Percentiles rank a stretch among this genome's conserved stretches.
These are phyloP conservation scores for Curvularia sp. DNA, from an alignment of 2,329 filamentous ascomycete species.

Conservation along the genomic window DNA sequence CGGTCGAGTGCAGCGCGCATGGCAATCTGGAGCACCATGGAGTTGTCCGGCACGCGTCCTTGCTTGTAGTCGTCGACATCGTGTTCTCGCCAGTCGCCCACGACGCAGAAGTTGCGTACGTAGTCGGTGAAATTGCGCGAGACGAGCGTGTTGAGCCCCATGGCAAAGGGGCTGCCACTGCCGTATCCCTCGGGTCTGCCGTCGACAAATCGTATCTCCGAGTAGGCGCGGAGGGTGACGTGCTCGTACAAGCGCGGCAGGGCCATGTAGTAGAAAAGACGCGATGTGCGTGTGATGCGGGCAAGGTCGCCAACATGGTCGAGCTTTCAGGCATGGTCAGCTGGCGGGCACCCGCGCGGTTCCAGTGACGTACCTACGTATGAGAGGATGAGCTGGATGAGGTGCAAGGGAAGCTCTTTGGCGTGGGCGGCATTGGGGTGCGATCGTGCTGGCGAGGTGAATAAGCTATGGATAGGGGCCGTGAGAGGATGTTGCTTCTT, in stretches of 20 bases:
- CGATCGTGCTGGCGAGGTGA: constrained; percentile 45
- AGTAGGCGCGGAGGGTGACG: constrained; percentile 65
- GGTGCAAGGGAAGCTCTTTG: constrained; percentile 62
- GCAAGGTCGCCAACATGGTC: constrained; percentile 66
- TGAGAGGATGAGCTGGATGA: constrained; percentile 64
- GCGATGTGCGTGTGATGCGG: constrained; percentile 65
- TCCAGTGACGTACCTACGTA: constrained; percentile 53
- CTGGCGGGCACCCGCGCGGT: background rate
- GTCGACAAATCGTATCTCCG: constrained; percentile 64
- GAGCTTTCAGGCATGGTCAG: constrained; percentile 55
- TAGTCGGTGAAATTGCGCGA: constrained; percentile 62
- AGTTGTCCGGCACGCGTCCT: constrained; percentile 68
- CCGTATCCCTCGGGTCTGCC: constrained; percentile 67
- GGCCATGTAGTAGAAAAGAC: constrained; percentile 70
- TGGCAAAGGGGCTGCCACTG: constrained; percentile 68
- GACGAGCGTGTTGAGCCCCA: constrained; percentile 68
- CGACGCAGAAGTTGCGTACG: constrained; percentile 60
- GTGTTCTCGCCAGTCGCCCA: constrained; percentile 65
- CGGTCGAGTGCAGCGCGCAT: constrained; percentile 66
- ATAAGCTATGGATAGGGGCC: constrained; percentile 41
- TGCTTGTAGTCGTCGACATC: constrained; percentile 65
- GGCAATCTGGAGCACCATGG: constrained; percentile 68
- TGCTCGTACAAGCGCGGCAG: constrained; percentile 66
- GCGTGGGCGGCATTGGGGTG: constrained; percentile 40
- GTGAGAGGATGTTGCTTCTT: constrained; percentile 30